These are phyloP conservation scores for Blastobotrys parvus DNA, from an alignment of 805 yeast genomes.

Conservation along the genomic window DNA sequence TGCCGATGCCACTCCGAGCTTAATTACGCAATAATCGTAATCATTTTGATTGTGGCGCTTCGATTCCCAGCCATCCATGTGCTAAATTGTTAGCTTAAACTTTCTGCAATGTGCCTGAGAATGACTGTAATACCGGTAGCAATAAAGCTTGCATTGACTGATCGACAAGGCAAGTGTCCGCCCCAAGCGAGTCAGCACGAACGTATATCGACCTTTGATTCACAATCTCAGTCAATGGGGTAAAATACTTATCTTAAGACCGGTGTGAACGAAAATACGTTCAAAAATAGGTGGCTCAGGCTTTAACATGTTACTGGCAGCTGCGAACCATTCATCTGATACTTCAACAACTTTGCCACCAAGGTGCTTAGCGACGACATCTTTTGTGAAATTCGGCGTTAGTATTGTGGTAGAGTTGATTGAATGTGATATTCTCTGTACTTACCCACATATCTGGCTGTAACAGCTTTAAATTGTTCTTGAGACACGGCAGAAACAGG, in stretches of 20 bases:
- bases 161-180: no score
- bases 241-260: no score
- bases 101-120: no score
- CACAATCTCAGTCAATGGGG: no score
- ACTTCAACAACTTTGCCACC: constrained; percentile 67
- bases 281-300: constrained; percentile 76
- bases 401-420: neutral
- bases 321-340: constrained; percentile 95
- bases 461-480: constrained; percentile 14
- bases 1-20: constrained; percentile 79
- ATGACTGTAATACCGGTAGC: no score
- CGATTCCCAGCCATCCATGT: constrained; percentile 95
- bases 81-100: no score
- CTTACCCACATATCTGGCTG: constrained; percentile 3
- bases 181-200: no score
- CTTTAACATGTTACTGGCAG: constrained; percentile 75
- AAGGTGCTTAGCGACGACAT: constrained; percentile 74
- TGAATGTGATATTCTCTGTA: no score
- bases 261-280: constrained; percentile 69
- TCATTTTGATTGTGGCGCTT: constrained; percentile 81
- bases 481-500: constrained; percentile 1
- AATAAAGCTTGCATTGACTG: no score
- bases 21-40: constrained; percentile 80
- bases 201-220: no score
- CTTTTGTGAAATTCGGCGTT: no score